These are phyloP conservation scores for Neurospora terricola DNA, from an alignment of 495 filamentous ascomycete species.

Conservation along the genomic window DNA sequence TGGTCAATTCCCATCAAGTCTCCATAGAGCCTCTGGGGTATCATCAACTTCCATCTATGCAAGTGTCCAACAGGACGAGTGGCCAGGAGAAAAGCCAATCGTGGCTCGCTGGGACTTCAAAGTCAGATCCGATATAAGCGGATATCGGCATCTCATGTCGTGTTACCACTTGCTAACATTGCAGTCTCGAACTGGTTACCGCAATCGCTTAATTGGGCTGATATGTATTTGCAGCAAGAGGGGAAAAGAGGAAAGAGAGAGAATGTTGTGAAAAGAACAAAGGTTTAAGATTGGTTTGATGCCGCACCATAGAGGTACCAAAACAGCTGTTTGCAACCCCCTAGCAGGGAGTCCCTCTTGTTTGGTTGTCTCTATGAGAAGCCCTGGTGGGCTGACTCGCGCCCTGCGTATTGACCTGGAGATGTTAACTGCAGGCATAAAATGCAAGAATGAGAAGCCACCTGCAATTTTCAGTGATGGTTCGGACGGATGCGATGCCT, in stretches of 20 bases:
- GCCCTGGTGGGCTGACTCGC: not conserved
- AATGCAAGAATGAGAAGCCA: not conserved
- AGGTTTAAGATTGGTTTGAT: not conserved
- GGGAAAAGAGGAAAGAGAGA: not conserved
- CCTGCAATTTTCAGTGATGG: not conserved
- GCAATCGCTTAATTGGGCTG: not conserved
- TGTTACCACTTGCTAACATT: not conserved
- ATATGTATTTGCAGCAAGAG: not conserved
- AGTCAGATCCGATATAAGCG: not conserved
- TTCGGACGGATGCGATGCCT: not conserved
- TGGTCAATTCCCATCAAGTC: not conserved
- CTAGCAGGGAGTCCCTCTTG: not conserved
- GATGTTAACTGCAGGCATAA: not conserved
- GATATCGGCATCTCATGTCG: not conserved
- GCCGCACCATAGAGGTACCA: not conserved
- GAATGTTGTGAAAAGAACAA: not conserved
- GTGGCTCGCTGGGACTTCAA: not conserved
- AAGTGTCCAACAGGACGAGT: not conserved
- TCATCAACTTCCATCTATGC: not conserved
- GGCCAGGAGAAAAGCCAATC: not conserved
- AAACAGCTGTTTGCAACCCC: not conserved
- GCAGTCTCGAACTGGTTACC: not conserved
- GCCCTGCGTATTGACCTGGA: not conserved
- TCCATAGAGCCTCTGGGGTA: not conserved
- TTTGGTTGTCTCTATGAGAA: not conserved